Conservation (phyloP, 2,329 filamentous ascomycete species). For the Botrytis cinerea region DNA sequence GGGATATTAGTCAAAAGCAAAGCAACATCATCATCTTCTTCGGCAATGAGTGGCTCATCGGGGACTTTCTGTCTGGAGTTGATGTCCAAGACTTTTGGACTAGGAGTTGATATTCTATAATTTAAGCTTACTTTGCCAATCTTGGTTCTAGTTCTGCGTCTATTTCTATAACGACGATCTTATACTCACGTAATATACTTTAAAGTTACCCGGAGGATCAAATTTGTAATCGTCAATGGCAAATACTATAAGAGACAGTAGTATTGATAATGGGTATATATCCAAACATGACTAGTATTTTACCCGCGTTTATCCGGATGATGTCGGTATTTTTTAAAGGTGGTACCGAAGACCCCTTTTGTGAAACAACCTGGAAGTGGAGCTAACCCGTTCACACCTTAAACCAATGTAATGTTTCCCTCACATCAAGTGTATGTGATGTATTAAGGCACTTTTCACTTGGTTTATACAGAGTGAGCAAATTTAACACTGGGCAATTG, state of each 20-base stretch:
- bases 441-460: background rate
- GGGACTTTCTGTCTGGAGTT: background rate
- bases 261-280: background rate
- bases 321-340: background rate
- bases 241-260: background rate
- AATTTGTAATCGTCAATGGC: background rate
- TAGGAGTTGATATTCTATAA: background rate
- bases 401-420: background rate
- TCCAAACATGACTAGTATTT: background rate
- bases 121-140: background rate
- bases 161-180: background rate
- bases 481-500: background rate
- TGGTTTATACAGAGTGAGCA: background rate
- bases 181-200: background rate
- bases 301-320: background rate
- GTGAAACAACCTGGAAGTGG: background rate
- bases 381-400: background rate
- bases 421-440: background rate
- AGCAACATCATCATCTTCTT: background rate
- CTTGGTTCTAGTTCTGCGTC: background rate
- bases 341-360: constrained; percentile 1
- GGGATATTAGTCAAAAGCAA: background rate
- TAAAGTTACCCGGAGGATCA: background rate
- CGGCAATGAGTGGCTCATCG: background rate
- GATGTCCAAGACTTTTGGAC: background rate